Evolutionary conservation across 2,329 filamentous ascomycete species (phyloP).

Genomic region (Colletotrichum tropicicola): DNA sequence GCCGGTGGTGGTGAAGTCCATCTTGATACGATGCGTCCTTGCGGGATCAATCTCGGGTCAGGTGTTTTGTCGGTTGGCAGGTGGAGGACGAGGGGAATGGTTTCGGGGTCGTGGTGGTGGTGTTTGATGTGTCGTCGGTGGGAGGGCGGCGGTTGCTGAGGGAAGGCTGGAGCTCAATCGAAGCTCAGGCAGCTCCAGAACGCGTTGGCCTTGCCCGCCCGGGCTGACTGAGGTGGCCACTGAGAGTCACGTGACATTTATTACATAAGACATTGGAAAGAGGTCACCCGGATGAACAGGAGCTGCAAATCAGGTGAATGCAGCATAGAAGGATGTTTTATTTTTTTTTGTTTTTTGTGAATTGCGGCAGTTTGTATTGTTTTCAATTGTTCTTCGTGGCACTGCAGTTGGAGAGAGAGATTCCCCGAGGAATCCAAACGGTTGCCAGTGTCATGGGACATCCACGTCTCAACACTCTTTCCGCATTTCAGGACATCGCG

Average conservation of each 20-base stretch:
- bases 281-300: no score
- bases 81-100: neutral
- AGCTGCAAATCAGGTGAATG: no score
- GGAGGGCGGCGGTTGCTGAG: slow-evolving; percentile 18
- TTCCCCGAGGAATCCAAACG: no score
- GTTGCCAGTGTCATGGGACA: no score
- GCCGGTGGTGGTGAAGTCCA: slow-evolving; percentile 73
- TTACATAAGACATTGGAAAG: neutral
- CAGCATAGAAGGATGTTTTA: no score
- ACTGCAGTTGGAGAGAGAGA: no score
- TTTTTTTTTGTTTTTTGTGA: no score
- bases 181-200: slow-evolving; percentile 58
- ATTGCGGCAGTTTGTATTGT: no score
- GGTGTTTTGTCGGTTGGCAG: neutral
- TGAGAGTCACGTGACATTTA: slow-evolving; percentile 32
- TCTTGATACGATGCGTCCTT: slow-evolving; percentile 37
- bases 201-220: slow-evolving; percentile 42
- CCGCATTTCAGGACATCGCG: neutral
- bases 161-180: slow-evolving; percentile 45
- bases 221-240: slow-evolving; percentile 32
- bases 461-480: no score
- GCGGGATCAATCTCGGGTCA: slow-evolving; percentile 30
- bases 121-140: slow-evolving; percentile 36
- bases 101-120: neutral
- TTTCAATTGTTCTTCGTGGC: no score